Evolutionary conservation across 2,329 filamentous ascomycete species (phyloP).

Genomic region (Chalaropsis thielavioides): DNA sequence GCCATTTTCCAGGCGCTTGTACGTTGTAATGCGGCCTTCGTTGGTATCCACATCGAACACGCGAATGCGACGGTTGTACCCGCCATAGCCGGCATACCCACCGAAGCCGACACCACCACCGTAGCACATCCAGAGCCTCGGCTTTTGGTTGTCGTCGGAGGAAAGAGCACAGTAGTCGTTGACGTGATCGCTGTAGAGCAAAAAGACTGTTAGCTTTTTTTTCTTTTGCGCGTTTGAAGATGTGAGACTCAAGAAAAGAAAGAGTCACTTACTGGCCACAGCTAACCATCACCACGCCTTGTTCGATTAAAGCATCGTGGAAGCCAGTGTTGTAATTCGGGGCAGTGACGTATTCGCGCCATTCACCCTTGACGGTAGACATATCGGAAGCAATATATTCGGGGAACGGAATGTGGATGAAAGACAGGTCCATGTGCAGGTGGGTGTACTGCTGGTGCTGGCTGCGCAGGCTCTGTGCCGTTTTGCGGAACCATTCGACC

Average conservation of each 20-base stretch:
- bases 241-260: background rate
- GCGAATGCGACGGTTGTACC: conserved; percentile 68
- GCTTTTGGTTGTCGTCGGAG: conserved; percentile 34
- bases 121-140: conserved; percentile 94
- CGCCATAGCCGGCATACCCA: conserved; percentile 83
- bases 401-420: conserved; percentile 91
- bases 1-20: conserved; percentile 71
- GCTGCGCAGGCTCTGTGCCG: conserved; percentile 57
- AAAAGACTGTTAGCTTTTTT: conserved; percentile 14
- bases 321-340: conserved; percentile 87
- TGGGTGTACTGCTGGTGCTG: conserved; percentile 75
- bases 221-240: background rate
- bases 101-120: conserved; percentile 84
- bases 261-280: conserved; percentile 67
- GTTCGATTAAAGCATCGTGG: conserved; percentile 71
- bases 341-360: conserved; percentile 73
- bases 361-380: conserved; percentile 45
- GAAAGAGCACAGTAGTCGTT: conserved; percentile 89
- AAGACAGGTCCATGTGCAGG: conserved; percentile 88
- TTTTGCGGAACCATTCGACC: conserved; percentile 85
- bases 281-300: conserved; percentile 74
- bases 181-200: conserved; percentile 57
- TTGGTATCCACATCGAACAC: conserved; percentile 93
- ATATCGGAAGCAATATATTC: conserved; percentile 59
- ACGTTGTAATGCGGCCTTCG: conserved; percentile 73